Evolutionary conservation across 2,329 filamentous ascomycete species (phyloP).

Genomic region (Aphanoascus verrucosus): DNA sequence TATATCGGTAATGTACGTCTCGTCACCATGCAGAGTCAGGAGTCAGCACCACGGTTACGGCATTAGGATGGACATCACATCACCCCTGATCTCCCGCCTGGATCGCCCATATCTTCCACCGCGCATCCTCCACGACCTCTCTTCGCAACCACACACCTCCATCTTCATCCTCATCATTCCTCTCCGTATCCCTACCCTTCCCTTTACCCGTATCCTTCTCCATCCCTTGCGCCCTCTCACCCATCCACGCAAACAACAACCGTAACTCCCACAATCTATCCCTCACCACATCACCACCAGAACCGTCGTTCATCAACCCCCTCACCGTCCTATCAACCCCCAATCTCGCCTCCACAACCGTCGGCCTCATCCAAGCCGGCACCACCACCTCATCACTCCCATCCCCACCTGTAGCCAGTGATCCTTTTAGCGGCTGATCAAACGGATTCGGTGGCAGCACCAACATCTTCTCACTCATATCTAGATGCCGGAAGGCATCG

Average conservation of each 20-base stretch:
- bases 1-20: too few relatives aligned
- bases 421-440: slow-evolving; percentile 20
- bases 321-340: slow-evolving; percentile 47
- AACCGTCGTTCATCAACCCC: slow-evolving; percentile 25
- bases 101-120: slow-evolving; percentile 35
- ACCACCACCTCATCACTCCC: slow-evolving; percentile 23
- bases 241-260: slow-evolving; percentile 57
- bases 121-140: slow-evolving; percentile 32
- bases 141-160: slow-evolving; percentile 29
- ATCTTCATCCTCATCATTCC: slow-evolving; percentile 1
- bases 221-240: slow-evolving; percentile 25
- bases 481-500: slow-evolving; percentile 41
- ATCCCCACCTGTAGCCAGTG: slow-evolving; percentile 33
- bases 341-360: slow-evolving; percentile 61
- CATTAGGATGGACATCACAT: too few relatives aligned
- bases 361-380: slow-evolving; percentile 45
- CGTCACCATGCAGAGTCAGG: not conserved
- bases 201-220: slow-evolving; percentile 27
- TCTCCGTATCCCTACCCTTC: slow-evolving; percentile 26
- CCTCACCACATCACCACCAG: slow-evolving; percentile 37
- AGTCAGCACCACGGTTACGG: too few relatives aligned
- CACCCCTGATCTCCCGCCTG: slow-evolving; percentile 22
- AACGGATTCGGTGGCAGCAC: slow-evolving; percentile 44
- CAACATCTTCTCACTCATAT: slow-evolving; percentile 56
- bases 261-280: slow-evolving; percentile 53